Evolutionary conservation across 805 yeast species (phyloP).

Genomic region (Starmerella asiatica): DNA sequence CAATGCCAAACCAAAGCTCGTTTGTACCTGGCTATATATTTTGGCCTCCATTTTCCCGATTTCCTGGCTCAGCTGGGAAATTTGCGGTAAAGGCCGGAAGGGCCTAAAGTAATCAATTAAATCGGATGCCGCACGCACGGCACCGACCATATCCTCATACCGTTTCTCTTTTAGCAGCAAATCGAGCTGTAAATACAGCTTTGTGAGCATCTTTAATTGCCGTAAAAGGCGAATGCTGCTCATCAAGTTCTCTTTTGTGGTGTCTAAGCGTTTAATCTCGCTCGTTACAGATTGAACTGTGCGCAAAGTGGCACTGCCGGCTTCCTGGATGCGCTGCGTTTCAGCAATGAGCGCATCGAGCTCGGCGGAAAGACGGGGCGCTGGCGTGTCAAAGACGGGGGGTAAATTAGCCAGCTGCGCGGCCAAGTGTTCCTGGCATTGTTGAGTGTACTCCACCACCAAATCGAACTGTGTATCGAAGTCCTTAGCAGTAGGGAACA

Average conservation of each 20-base stretch:
- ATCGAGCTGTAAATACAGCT: conserved; percentile 53
- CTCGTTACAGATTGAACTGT: conserved; percentile 41
- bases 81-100: conserved; percentile 71
- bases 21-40: conserved; percentile 54
- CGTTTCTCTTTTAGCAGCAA: conserved; percentile 35
- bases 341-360: conserved; percentile 21
- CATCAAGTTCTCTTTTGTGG: conserved; percentile 70
- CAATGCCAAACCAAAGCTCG: conserved; percentile 42
- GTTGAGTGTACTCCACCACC: conserved; percentile 37
- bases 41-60: conserved; percentile 47
- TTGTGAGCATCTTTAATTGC: conserved; percentile 71
- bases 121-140: conserved; percentile 60
- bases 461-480: conserved; percentile 37
- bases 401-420: conserved; percentile 32
- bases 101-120: conserved; percentile 60
- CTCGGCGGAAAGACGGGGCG: conserved; percentile 26
- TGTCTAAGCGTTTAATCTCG: conserved; percentile 65
- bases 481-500: conserved; percentile 40
- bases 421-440: conserved; percentile 40
- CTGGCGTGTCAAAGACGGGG: conserved; percentile 26
- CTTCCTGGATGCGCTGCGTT: conserved; percentile 12
- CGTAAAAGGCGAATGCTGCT: conserved; percentile 75
- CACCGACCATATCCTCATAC: conserved; percentile 41
- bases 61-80: conserved; percentile 48
- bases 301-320: conserved; percentile 16